Evolutionary conservation across 768 basidiomycete species (phyloP).

Genomic region (Kondoa subrosea): DNA sequence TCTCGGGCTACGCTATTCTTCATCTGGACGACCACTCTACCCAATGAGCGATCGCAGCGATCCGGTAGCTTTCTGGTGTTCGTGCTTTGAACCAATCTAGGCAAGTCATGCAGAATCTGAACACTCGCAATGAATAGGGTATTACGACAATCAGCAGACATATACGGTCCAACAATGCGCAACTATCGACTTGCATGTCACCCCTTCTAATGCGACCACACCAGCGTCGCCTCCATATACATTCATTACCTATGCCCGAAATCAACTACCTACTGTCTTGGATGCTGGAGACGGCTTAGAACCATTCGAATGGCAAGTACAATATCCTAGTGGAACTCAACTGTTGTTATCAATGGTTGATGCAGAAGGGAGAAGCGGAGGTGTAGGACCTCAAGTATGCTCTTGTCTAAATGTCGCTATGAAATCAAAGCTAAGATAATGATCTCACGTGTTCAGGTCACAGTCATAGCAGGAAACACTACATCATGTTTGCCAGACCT

Average conservation of each 20-base stretch:
- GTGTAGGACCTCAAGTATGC: too few relatives aligned
- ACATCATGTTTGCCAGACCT: not conserved
- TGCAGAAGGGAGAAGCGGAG: conserved; percentile 13
- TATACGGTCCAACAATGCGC: not conserved
- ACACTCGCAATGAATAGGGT: not conserved
- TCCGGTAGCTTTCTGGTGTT: not conserved
- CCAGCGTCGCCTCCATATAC: conserved; percentile 17
- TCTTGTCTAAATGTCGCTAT: too few relatives aligned
- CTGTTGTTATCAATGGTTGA: conserved; percentile 15
- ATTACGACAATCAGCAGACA: not conserved
- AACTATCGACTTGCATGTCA: not conserved
- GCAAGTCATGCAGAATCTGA: not conserved
- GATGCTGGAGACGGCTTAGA: conserved; percentile 6
- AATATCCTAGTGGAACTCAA: conserved; percentile 13
- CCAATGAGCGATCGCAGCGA: not conserved
- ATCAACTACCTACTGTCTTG: conserved; percentile 4
- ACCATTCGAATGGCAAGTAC: conserved; percentile 1
- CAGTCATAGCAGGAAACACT: not conserved
- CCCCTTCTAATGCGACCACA: conserved; percentile 1
- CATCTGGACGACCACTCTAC: not conserved
- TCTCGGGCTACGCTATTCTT: too few relatives aligned
- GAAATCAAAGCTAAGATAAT: not conserved
- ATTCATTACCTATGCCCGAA: conserved; percentile 10
- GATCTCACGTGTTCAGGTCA: not conserved
- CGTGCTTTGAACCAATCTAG: not conserved